These are phyloP conservation scores for Endocarpon pusillum DNA, from an alignment of 495 filamentous ascomycete species.

Conservation along the genomic window DNA sequence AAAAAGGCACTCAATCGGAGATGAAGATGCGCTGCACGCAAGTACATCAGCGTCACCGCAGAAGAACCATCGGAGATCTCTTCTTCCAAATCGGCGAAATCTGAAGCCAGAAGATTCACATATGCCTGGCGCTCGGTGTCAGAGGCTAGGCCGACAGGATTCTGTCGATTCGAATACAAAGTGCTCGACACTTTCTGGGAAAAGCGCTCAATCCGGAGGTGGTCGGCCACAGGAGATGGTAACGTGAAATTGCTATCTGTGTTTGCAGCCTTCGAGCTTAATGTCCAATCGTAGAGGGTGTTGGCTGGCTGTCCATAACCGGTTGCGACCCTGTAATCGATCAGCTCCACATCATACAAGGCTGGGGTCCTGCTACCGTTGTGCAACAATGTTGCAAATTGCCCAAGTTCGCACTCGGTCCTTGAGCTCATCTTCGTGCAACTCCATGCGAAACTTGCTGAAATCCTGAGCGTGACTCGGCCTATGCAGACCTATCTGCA, in stretches of 20 bases:
- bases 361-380: no score
- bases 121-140: conserved; percentile 53
- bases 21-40: conserved; percentile 66
- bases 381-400: conserved; percentile 82
- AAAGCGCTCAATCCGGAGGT: conserved; percentile 67
- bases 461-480: conserved; percentile 87
- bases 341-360: conserved; percentile 11
- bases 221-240: conserved; percentile 44
- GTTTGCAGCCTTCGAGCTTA: conserved; percentile 44
- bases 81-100: conserved; percentile 35
- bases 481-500: conserved; percentile 77
- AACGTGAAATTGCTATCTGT: conserved; percentile 45
- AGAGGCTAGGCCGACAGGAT: conserved; percentile 53
- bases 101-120: conserved; percentile 35
- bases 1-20: conserved; percentile 80
- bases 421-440: conserved; percentile 68
- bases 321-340: conserved; percentile 48
- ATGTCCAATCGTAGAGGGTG: conserved; percentile 77
- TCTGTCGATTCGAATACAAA: conserved; percentile 64
- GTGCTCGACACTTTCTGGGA: conserved; percentile 73
- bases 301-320: conserved; percentile 81
- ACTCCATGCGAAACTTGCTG: conserved; percentile 60
- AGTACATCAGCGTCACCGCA: conserved; percentile 51
- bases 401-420: conserved; percentile 85
- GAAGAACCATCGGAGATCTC: conserved; percentile 10